A percentile compares a stretch with the other conserved stretches of the same genome.
Evolutionary conservation across 1,284 basidiomycete species (phyloP).

Genomic region (Cryptococcus hybrid): DNA sequence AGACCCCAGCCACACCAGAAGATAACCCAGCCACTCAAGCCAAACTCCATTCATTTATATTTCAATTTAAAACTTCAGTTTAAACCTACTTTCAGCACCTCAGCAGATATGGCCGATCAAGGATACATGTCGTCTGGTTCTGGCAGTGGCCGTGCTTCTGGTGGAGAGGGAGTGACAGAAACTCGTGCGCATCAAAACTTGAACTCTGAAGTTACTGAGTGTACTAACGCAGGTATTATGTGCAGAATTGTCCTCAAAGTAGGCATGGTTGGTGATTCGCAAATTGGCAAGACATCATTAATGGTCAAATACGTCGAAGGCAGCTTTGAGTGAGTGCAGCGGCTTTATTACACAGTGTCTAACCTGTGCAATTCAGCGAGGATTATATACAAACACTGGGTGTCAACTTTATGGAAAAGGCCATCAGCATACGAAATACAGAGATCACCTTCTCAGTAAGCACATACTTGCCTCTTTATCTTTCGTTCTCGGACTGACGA

Average conservation of each 20-base stretch:
- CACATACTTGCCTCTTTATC: too few species aligned
- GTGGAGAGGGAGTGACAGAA: constrained; percentile 41
- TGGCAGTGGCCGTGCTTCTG: constrained; percentile 43
- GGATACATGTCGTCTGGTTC: constrained; percentile 46
- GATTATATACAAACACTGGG: constrained; percentile 99
- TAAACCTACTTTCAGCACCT: neutral
- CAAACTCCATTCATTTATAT: too few species aligned
- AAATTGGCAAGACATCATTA: constrained; percentile 96
- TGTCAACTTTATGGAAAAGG: constrained; percentile 99
- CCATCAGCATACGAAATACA: constrained; percentile 92
- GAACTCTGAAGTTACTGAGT: constrained; percentile 7
- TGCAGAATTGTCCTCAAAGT: constrained; percentile 91
- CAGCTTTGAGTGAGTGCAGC: constrained; percentile 66
- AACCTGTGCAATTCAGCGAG: constrained; percentile 58
- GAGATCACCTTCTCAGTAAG: constrained; percentile 89
- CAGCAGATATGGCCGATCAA: constrained; percentile 33
- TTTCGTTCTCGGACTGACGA: constrained; percentile 1
- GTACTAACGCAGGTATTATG: too few species aligned
- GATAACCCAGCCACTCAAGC: too few species aligned
- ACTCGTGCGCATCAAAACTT: constrained; percentile 29
- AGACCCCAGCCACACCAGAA: neutral
- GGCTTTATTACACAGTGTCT: constrained; percentile 3
- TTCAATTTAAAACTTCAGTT: neutral
- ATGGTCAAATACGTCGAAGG: constrained; percentile 99
- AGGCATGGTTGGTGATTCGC: constrained; percentile 98